Percentiles rank a stretch among this genome's conserved stretches.
Evolutionary conservation across 2,329 filamentous ascomycete species (phyloP).

Genomic region (Monosporascus ibericus): DNA sequence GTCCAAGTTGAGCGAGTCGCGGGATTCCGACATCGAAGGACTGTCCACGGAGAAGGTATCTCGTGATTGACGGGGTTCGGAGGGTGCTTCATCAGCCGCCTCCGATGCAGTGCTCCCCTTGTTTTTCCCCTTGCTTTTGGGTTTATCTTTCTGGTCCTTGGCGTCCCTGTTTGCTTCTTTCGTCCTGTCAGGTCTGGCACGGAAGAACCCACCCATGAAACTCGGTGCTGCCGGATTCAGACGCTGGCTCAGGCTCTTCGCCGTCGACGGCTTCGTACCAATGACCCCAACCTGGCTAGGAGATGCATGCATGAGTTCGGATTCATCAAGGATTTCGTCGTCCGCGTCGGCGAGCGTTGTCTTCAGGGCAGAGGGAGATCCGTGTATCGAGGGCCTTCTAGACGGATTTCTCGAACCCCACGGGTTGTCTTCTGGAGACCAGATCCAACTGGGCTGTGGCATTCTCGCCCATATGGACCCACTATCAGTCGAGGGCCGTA

Average conservation of each 20-base stretch:
- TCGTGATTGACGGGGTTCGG: slow-evolving; percentile 48
- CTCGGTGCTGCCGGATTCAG: slow-evolving; percentile 87
- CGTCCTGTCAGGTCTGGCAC: slow-evolving; percentile 29
- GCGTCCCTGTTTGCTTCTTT: slow-evolving; percentile 25
- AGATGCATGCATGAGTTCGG: slow-evolving; percentile 46
- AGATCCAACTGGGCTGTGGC: slow-evolving; percentile 51
- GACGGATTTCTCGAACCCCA: slow-evolving; percentile 64
- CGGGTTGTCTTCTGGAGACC: slow-evolving; percentile 52
- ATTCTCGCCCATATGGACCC: slow-evolving; percentile 65
- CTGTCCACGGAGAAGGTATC: slow-evolving; percentile 54
- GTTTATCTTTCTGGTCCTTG: slow-evolving; percentile 19
- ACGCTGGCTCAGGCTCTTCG: slow-evolving; percentile 48
- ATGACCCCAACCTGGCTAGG: slow-evolving; percentile 64
- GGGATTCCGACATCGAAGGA: slow-evolving; percentile 54
- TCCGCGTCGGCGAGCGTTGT: slow-evolving; percentile 58
- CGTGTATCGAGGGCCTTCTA: slow-evolving; percentile 73
- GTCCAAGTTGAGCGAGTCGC: slow-evolving; percentile 52
- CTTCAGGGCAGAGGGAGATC: slow-evolving; percentile 59
- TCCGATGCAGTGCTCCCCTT: slow-evolving; percentile 35
- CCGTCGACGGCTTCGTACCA: slow-evolving; percentile 62
- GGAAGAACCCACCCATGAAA: slow-evolving; percentile 70
- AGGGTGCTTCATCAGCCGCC: slow-evolving; percentile 40
- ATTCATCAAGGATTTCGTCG: slow-evolving; percentile 57
- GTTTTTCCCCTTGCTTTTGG: slow-evolving; percentile 33
- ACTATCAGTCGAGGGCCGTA: slow-evolving; percentile 74